Base-by-base conservation (phyloP, 495 filamentous ascomycete genomes). In the Achaetomiella virescens region DNA sequence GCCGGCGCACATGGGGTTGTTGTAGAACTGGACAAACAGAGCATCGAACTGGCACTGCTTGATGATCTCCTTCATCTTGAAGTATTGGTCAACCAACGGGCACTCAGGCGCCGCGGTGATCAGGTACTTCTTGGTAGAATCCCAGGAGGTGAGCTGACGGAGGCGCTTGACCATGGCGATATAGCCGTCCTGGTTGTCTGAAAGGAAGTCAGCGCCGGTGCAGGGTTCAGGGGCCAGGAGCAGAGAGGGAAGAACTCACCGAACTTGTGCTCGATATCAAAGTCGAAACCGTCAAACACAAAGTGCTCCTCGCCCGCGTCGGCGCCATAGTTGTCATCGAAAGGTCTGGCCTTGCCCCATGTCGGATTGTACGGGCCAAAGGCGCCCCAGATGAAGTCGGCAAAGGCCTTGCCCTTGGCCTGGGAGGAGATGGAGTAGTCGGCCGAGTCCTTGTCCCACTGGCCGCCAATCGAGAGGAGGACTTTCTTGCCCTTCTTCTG, bases 1-100 rank as follows among this genome's bases (percentile, higher is more conserved):
- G n/a, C 72, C 77, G 11, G 80, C 67, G 55, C 84, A 84, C 57
- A 72, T 75, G 8, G 65, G 75, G 74, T 87, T 86, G 78, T 89
- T 85, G 74, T 88, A 87, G 72, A 87, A 88, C 66, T 87, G 85
- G 18, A 87, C 74, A 66, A 80, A 88, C n/a, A 88, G 70, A 24
- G 78, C 79, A 59, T 88, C 85, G 48, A 87, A 81, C 5, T 62
- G 50, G 12, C 75, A 70, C 2, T 71, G 66, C 46, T 79, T 61
- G 51, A 88, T 78, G 57, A 84, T 77, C 4, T 71, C 67, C 59
- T 81, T 64, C 69, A 75, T 72, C 54, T 71, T 76, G 62, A 84
- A 79, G 25, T 76, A 74, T 10, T 69, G 58, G 35, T 78, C 71
- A 1, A 72, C 71, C 46, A 80, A 75, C 2, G 82, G 78, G 66